phyloP scores from a whole-genome alignment of 495 filamentous ascomycete species.

The Hyaloscypha variabilis region DNA sequence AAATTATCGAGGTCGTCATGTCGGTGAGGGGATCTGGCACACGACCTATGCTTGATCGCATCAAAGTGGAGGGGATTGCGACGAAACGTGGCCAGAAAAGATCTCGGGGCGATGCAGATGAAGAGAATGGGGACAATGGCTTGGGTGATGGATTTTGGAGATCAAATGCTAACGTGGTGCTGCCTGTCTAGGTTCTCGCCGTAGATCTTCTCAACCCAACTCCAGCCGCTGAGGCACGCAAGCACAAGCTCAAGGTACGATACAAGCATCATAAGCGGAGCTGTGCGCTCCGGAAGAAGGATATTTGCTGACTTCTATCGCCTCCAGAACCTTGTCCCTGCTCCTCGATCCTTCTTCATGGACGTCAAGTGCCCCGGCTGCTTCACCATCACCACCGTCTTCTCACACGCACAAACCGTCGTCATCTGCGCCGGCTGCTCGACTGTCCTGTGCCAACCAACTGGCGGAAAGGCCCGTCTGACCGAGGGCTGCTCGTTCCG shows the following conservation, averaged over 20 bases:
- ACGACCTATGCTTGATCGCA: slow-evolving; percentile 21
- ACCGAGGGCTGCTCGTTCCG: slow-evolving; percentile 99
- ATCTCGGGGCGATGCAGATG: slow-evolving; percentile 10
- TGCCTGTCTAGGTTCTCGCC: slow-evolving; percentile 83
- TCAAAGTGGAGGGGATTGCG: slow-evolving; percentile 10
- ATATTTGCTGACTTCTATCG: slow-evolving; percentile 25
- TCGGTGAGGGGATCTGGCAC: slow-evolving; percentile 32
- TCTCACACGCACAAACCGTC: slow-evolving; percentile 99
- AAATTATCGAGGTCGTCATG: slow-evolving; percentile 6
- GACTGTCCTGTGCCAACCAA: slow-evolving; percentile 96
- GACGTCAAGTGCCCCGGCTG: slow-evolving; percentile 99
- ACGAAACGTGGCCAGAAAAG: slow-evolving; percentile 1
- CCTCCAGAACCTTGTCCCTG: slow-evolving; percentile 83
- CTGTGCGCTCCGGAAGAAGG: neutral
- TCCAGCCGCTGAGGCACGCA: slow-evolving; percentile 91
- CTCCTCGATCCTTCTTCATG: slow-evolving; percentile 99
- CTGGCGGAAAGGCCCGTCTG: slow-evolving; percentile 94
- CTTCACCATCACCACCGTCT: slow-evolving; percentile 99
- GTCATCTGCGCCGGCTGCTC: slow-evolving; percentile 99
- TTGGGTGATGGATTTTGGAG: slow-evolving; percentile 24
- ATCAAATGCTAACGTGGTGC: slow-evolving; percentile 31
- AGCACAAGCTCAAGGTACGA: slow-evolving; percentile 99
- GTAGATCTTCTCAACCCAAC: slow-evolving; percentile 99
- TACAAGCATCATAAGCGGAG: slow-evolving; percentile 5
- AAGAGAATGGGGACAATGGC: slow-evolving; percentile 9